phyloP scores from a whole-genome alignment of 2,329 filamentous ascomycete species.

The Apiospora sp. region DNA sequence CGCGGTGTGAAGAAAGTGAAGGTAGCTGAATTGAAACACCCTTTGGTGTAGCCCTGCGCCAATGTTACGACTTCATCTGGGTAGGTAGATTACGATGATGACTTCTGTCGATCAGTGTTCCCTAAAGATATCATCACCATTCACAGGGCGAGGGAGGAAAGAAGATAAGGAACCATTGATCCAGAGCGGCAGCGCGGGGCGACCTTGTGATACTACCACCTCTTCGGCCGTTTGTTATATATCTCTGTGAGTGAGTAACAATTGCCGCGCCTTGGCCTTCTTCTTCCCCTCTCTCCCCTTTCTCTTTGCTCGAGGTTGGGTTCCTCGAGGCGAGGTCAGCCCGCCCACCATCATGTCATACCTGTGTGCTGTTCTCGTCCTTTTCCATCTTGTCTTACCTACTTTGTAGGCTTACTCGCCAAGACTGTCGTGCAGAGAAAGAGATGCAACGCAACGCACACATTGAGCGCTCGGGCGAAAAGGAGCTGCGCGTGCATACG shows the following conservation, averaged over 20 bases:
- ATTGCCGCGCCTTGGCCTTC: neutral
- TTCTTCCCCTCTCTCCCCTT: no score
- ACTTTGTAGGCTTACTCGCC: neutral
- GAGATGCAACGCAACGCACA: neutral
- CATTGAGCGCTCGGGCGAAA: neutral
- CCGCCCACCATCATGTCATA: neutral
- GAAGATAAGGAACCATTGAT: no score
- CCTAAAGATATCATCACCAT: no score
- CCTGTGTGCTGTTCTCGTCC: constrained; percentile 5
- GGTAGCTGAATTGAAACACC: neutral
- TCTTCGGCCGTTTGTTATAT: constrained; percentile 3
- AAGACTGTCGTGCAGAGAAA: neutral
- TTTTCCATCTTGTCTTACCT: constrained; percentile 6
- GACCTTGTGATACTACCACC: neutral
- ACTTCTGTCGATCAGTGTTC: neutral
- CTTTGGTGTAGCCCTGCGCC: neutral
- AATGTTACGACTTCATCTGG: neutral
- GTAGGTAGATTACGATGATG: neutral
- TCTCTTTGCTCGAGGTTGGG: neutral
- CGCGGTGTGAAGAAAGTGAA: neutral
- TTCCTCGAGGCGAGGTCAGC: neutral
- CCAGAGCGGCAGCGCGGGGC: neutral
- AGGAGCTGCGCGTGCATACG: neutral
- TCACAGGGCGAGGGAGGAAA: no score
- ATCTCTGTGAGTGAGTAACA: neutral